Conservation (phyloP, 73 alveolate genomes). For the Symbiodinium pilosum region DNA sequence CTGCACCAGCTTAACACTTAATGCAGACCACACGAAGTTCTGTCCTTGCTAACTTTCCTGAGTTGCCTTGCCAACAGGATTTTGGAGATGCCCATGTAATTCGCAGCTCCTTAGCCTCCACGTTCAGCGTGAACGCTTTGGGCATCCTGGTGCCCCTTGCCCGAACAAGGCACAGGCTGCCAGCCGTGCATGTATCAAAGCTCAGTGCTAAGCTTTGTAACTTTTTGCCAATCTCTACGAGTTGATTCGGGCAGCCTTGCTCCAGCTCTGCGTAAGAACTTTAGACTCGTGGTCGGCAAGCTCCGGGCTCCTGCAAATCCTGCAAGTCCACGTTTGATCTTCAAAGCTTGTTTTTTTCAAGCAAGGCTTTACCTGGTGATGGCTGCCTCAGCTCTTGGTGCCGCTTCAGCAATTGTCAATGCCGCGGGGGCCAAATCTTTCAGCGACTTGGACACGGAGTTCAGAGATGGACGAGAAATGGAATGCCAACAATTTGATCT, state of each 20-base stretch:
- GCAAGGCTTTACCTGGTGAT: constrained; percentile 10
- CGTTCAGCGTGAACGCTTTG: not conserved
- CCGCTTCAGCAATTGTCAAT: not conserved
- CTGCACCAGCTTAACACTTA: too few species aligned
- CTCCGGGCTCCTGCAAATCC: too few species aligned
- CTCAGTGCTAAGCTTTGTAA: too few species aligned
- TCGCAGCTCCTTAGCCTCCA: not conserved
- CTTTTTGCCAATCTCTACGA: not conserved
- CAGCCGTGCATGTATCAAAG: not conserved
- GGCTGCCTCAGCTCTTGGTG: not conserved
- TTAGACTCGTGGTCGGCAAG: not conserved
- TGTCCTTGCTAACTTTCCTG: too few species aligned
- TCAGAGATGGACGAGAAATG: too few species aligned
- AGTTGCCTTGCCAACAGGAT: not conserved
- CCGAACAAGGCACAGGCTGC: not conserved
- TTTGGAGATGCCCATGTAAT: not conserved
- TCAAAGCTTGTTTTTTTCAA: too few species aligned
- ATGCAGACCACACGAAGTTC: too few species aligned
- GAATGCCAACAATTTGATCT: too few species aligned
- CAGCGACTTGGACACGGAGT: constrained; percentile 3
- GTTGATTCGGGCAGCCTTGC: too few species aligned
- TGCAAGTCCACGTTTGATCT: too few species aligned
- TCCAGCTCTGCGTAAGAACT: not conserved
- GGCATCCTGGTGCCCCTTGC: not conserved
- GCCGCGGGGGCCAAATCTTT: not conserved